A percentile compares a stretch with the other conserved stretches of the same genome.
These are phyloP conservation scores for Nyctanthes arbortristis DNA, from an alignment of 257 asterid genomes.

Conservation along the genomic window DNA sequence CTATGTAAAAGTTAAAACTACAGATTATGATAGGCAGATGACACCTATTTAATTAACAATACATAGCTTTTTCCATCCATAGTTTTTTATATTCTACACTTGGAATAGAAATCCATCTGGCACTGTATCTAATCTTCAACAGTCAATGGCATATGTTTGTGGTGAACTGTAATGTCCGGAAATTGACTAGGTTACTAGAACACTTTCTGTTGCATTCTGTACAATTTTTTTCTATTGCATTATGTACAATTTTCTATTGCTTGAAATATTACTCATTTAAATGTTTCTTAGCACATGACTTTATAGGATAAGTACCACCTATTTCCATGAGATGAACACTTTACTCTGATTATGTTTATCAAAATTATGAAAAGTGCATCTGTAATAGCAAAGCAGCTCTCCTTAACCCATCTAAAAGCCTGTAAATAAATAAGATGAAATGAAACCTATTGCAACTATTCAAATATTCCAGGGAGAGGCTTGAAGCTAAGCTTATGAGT, in stretches of 20 bases:
- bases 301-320: constrained; percentile 39
- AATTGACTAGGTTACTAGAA: not conserved
- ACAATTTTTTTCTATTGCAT: not conserved
- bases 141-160: not conserved
- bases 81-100: not conserved
- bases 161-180: not conserved
- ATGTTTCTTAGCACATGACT: not conserved
- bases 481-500: too few species aligned
- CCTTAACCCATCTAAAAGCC: constrained; percentile 51
- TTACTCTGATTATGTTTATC: constrained; percentile 52
- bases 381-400: constrained; percentile 39
- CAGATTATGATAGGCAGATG: not conserved
- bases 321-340: constrained; percentile 39
- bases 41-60: not conserved
- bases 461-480: too few species aligned
- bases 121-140: not conserved
- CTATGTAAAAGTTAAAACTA: not conserved
- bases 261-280: not conserved
- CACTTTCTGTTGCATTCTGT: not conserved
- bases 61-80: not conserved
- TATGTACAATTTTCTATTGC: not conserved
- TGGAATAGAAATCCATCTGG: not conserved
- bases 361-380: constrained; percentile 54
- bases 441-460: too few species aligned
- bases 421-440: constrained; percentile 28